Evolutionary conservation across 106 monocot species (phyloP), one percentile per base, ranked within the genome.

Genomic region (Dactylorhiza incarnata): DNA sequence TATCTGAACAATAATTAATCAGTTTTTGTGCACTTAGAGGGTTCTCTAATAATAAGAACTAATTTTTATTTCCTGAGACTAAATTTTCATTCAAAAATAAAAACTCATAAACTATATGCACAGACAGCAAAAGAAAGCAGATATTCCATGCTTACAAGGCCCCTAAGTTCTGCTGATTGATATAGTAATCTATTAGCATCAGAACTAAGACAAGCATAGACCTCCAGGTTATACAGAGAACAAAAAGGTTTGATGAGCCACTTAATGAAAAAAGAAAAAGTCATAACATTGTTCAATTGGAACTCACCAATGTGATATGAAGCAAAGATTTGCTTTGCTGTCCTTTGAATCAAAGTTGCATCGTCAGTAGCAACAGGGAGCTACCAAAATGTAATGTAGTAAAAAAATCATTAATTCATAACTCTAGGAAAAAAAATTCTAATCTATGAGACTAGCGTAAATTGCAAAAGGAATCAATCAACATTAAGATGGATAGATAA

Each of bases 301-400:
- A 72, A 72, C 82, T 85, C 83, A 97, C 96, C 93, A 73, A 87
- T 62, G 80, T 85, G 78, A 55, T 91, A 81, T 43, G 87, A 91
- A 71, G 48, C 74, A 86, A 94, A 94, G 15, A 91, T 82, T 76
- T 94, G 87, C 76, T 84, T 99, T 59, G 79, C 73, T 71, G 90
- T 91, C 75, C 86, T 85, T 72, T 71, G 76, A 53, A 99, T 87
- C 61, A 86, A 20, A 48, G 67, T 74, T 11, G 53, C 51, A 71
- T 80, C 68, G 59, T 91, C 87, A 14, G 91, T 99, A 22, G 91
- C 87, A 70, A 73, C 72, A 72, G 91, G 80, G 75, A 99, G 77
- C 96, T 97, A 74, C 11, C 72, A 74, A 43, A 68, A 51, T 29
- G 47, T 73, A 37, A 77, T 0, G 6, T 78, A 48, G 24, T 19